A percentile compares a stretch with the other conserved stretches of the same genome.
Conservation (phyloP, 495 filamentous ascomycete species). For the Xylaria castorea region DNA sequence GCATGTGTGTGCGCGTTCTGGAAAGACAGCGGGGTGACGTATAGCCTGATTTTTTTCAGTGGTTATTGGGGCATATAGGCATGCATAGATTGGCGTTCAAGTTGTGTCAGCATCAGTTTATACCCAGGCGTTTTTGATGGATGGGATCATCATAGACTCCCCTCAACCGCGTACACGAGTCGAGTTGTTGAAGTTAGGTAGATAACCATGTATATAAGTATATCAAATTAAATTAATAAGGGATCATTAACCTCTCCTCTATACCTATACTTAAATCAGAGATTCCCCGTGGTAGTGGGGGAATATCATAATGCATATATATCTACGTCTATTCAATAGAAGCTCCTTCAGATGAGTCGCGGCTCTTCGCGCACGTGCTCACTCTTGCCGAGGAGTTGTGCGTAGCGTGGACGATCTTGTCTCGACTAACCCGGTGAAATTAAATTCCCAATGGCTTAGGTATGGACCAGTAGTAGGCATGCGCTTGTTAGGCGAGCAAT, state of each 20-base stretch:
- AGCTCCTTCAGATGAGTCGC: not conserved
- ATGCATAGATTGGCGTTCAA: conserved; percentile 3
- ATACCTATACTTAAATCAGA: not conserved
- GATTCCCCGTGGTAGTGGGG: not conserved
- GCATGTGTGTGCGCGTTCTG: not conserved
- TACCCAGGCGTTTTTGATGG: not conserved
- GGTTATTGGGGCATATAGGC: not conserved
- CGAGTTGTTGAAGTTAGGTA: not conserved
- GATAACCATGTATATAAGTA: conserved; percentile 2
- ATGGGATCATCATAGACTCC: conserved; percentile 2
- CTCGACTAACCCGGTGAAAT: not conserved
- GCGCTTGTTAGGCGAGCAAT: not conserved
- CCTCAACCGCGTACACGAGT: conserved; percentile 4
- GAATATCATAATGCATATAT: not conserved
- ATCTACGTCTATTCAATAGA: not conserved
- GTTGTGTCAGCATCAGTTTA: not conserved
- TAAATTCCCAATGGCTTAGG: not conserved
- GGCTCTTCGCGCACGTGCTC: not conserved
- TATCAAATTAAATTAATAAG: not conserved
- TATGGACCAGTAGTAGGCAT: conserved; percentile 1
- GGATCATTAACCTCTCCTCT: no score
- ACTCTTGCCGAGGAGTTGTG: not conserved
- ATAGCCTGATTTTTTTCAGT: not conserved
- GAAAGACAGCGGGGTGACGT: not conserved
- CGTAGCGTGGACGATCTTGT: not conserved